Evolutionary conservation across 768 basidiomycete genomes (phyloP).

Genomic region (Tricholoma saponaceum): DNA sequence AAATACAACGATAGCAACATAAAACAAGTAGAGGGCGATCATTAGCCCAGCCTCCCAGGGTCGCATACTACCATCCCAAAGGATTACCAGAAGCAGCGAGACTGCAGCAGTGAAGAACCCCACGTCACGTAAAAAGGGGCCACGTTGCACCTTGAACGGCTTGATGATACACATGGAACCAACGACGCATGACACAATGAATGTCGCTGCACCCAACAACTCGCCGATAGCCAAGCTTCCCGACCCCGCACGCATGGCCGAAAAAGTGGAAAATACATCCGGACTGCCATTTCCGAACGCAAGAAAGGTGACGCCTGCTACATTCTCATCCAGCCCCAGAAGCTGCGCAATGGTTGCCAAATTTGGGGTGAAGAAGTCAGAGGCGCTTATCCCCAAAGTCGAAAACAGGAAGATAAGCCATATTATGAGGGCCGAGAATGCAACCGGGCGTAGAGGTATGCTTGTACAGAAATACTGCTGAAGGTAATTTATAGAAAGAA

Average conservation of each 20-base stretch:
- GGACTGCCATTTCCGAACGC: slow-evolving; percentile 98
- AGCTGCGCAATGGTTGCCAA: slow-evolving; percentile 83
- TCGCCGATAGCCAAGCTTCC: slow-evolving; percentile 93
- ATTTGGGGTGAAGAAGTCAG: slow-evolving; percentile 98
- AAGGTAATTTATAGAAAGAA: slow-evolving; percentile 70
- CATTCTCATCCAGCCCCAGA: slow-evolving; percentile 85
- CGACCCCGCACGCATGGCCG: slow-evolving; percentile 81
- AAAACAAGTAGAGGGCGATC: slow-evolving; percentile 69
- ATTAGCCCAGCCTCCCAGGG: slow-evolving; percentile 71
- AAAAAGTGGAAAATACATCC: slow-evolving; percentile 94
- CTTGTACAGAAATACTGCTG: slow-evolving; percentile 68
- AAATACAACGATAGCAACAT: slow-evolving; percentile 72
- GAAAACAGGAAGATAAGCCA: slow-evolving; percentile 95
- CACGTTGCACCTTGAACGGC: slow-evolving; percentile 80
- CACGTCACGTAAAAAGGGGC: slow-evolving; percentile 89
- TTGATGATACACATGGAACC: slow-evolving; percentile 98
- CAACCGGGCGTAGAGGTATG: slow-evolving; percentile 46
- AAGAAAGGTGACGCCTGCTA: slow-evolving; percentile 94
- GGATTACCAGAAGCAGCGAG: slow-evolving; percentile 64
- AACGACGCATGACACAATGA: slow-evolving; percentile 94
- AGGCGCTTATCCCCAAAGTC: slow-evolving; percentile 90
- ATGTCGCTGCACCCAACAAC: slow-evolving; percentile 90
- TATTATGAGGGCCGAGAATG: slow-evolving; percentile 59
- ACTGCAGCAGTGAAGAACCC: slow-evolving; percentile 91
- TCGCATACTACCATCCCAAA: slow-evolving; percentile 71